Conservation (phyloP, 345 rosid species). For the Eucalyptus sp. region DNA sequence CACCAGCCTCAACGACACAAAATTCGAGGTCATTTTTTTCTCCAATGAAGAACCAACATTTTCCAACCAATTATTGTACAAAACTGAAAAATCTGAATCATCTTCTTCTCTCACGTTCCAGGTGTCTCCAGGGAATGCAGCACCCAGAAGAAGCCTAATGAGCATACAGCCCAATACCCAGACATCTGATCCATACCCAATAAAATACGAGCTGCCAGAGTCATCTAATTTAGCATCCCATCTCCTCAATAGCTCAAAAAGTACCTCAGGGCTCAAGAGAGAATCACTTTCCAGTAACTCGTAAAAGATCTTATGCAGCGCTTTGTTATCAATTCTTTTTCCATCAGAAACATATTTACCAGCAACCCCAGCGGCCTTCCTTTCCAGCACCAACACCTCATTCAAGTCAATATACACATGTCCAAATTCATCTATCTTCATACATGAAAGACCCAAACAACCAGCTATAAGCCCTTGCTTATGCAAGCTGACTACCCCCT, state of each 20-base stretch:
- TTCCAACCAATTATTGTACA: conserved; percentile 21
- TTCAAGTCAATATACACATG: conserved; percentile 40
- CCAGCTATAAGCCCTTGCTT: conserved; percentile 44
- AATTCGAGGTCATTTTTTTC: conserved; percentile 18
- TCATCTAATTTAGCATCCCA: conserved; percentile 9
- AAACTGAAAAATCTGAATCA: conserved; percentile 9
- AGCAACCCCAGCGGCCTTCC: conserved; percentile 10
- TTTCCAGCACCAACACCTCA: conserved; percentile 34
- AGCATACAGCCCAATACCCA: conserved; percentile 66
- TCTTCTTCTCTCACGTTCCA: conserved; percentile 8
- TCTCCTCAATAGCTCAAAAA: conserved; percentile 32
- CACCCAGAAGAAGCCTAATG: conserved; percentile 43
- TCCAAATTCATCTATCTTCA: conserved; percentile 49
- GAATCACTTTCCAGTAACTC: conserved; percentile 17
- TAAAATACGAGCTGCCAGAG: conserved; percentile 5
- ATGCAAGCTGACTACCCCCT: conserved; percentile 45
- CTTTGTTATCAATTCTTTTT: conserved; percentile 14
- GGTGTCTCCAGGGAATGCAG: conserved; percentile 21
- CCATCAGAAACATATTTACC: conserved; percentile 5
- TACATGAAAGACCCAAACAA: conserved; percentile 43
- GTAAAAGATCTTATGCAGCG: conserved; percentile 7
- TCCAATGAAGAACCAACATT: conserved; percentile 21
- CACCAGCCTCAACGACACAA: conserved; percentile 19
- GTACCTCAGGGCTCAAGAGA: conserved; percentile 58
- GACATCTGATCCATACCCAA: conserved; percentile 44